Evolutionary conservation across 2,329 filamentous ascomycete species (phyloP), one percentile per base, ranked within the genome.

Genomic region (Cryphonectria japonica): DNA sequence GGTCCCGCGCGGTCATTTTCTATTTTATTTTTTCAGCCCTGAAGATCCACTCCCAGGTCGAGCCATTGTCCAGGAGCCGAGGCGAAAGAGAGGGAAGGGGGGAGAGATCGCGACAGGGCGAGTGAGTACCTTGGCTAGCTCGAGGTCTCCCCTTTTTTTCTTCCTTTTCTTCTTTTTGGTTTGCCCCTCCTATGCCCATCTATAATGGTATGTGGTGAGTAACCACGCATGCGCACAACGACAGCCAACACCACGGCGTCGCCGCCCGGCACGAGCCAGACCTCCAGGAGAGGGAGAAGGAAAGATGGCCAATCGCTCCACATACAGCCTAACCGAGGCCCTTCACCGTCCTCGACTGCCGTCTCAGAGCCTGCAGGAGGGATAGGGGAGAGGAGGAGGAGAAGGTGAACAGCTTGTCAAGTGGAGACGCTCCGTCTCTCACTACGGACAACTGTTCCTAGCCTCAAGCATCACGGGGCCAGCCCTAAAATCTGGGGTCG

Each of bases 401-500:
- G 32, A 14, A 37, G 22, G 60, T 16, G 22, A 22, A 62, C 34
- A 62, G 59, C 59, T 22, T n/a, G 59, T 61, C 59, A 16, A 32
- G 32, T 61, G 59, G 32, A 39, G 59, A 57, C 52, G 8, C 52
- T 22, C 34, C 16, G 43, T 69, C 68, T 52, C 60, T n/a, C 52
- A 9, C 60, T 57, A 57, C 68, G 62, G 59, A 59, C 68, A 46
- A 41, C 65, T 60, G 29, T 64, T 62, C 50, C 52, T 69, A 43
- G 59, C 65, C 52, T 54, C 43, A 34, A 41, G 34, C 61, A 66
- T 63, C 69, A 71, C 69, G 66, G 50, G 61, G 16, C 70, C 70
- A 71, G 70, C 70, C 70, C 67, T 69, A 71, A 71, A 71, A 71
- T 66, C 70, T 59, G 70, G 70, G 70, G 70, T 71, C 50, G 66